Evolutionary conservation across 2,329 filamentous ascomycete genomes (phyloP), one percentile per base, ranked within the genome.

Genomic region (Alternaria arbusti): DNA sequence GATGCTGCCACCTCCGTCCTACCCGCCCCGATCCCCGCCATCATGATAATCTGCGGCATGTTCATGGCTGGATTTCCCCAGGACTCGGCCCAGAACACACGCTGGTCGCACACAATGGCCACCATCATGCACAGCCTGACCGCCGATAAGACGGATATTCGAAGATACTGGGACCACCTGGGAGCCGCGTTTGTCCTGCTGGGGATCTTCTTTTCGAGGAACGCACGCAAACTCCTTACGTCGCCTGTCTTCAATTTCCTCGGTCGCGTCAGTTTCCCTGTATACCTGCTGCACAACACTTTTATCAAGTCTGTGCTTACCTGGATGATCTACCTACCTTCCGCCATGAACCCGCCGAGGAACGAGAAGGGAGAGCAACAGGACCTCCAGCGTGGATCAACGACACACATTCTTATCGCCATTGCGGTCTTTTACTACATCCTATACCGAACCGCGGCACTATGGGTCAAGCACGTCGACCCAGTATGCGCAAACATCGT

Each of bases 201-300:
- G 6, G 85, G 84, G 10, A 81, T 87, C 64, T 82, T 88, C 70
- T 84, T 87, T 68, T 87, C 84, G 0, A 82, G 83, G 1, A 74
- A 78, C 26, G 78, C 86, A 28, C 87, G 88, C 64, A 82, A 82
- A 54, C 67, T 86, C 1, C 82, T 90, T 3, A 86, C 86, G 5
- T 84, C 84, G 61, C 84, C 83, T 30, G 82, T 84, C 58, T 84
- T 90, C 46, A 82, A 88, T 47, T 90, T 87, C 84, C 84, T 90
- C 12, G 88, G 88, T 47, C 86, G 86, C 70, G 85, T 89, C 78
- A 88, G 86, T 47, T 90, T 90, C 70, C 87, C 88, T 1, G 86
- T 90, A 13, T 90, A 90, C 70, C 83, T 90, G 7, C 78, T 90
- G 20, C 88, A 90, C 76, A 88, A 88, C 45, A 84, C 86, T 1